These are phyloP conservation scores for Ophiostoma himal-ulmi DNA, from an alignment of 2,329 filamentous ascomycete species.

Conservation along the genomic window DNA sequence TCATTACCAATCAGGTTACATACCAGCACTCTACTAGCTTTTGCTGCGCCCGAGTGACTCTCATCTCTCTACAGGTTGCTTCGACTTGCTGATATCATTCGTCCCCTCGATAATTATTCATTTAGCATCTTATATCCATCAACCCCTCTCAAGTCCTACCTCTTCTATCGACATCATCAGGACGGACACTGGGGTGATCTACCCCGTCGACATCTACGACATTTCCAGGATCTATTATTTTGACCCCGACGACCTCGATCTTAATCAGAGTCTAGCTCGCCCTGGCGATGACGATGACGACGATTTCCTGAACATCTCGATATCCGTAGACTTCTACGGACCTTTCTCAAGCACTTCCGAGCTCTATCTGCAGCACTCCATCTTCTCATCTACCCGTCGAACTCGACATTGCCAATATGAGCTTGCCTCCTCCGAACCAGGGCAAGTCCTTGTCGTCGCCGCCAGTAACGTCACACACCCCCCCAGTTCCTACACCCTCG, in stretches of 20 bases:
- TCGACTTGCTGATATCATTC: constrained; percentile 1
- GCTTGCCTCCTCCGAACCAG: constrained; percentile 35
- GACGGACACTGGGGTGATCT: not conserved
- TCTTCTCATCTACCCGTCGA: not conserved
- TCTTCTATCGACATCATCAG: not conserved
- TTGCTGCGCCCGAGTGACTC: constrained; percentile 9
- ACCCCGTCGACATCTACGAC: not conserved
- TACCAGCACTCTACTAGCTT: not conserved
- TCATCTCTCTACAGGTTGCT: not conserved
- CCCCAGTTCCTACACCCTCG: constrained; percentile 39
- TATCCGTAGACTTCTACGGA: constrained; percentile 3
- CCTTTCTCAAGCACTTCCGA: not conserved
- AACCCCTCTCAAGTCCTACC: not conserved
- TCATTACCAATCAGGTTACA: not conserved
- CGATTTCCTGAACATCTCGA: not conserved
- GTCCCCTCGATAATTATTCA: not conserved
- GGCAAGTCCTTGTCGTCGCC: constrained; percentile 47
- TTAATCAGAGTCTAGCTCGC: constrained; percentile 9
- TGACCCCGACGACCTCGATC: not conserved
- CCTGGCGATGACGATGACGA: constrained; percentile 11
- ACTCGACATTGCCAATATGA: constrained; percentile 28
- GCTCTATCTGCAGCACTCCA: not conserved
- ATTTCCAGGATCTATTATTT: not conserved
- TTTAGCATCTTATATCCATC: not conserved
- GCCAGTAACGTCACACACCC: constrained; percentile 38